A percentile compares a stretch with the other conserved stretches of the same genome.
phyloP scores from a whole-genome alignment of 2,329 filamentous ascomycete species.

The Rutstroemia sp. region DNA sequence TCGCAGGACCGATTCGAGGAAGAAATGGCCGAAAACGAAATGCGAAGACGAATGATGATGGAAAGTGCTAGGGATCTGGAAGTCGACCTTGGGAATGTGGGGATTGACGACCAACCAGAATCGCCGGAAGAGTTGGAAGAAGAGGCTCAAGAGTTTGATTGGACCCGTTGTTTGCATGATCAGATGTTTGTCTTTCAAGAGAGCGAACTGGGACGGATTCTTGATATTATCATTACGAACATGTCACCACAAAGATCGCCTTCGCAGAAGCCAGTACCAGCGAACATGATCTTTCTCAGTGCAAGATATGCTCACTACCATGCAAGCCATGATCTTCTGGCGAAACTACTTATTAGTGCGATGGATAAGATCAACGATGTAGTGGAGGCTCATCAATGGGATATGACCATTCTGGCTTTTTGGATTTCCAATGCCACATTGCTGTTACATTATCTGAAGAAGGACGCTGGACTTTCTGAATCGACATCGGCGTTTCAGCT shows the following conservation, averaged over 20 bases:
- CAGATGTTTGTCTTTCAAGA: conserved; percentile 99
- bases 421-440: conserved; percentile 98
- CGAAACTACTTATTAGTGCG: conserved; percentile 71
- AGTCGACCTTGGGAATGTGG: conserved; percentile 90
- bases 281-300: conserved; percentile 93
- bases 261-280: conserved; percentile 94
- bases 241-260: conserved; percentile 96
- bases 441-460: conserved; percentile 93
- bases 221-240: conserved; percentile 93
- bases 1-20: conserved; percentile 93
- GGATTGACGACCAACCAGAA: conserved; percentile 92
- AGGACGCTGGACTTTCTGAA: conserved; percentile 74
- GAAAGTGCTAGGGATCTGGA: conserved; percentile 96
- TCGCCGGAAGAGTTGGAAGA: conserved; percentile 74
- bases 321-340: conserved; percentile 76
- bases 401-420: conserved; percentile 98
- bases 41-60: conserved; percentile 97
- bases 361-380: conserved; percentile 97
- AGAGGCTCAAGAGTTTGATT: conserved; percentile 90
- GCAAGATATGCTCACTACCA: conserved; percentile 97
- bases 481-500: conserved; percentile 85
- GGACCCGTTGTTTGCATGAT: conserved; percentile 88
- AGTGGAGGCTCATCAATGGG: conserved; percentile 94
- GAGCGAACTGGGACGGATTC: conserved; percentile 79
- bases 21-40: conserved; percentile 92